Conservation (phyloP, 2,329 filamentous ascomycete genomes). For the Drechslera avenae region DNA sequence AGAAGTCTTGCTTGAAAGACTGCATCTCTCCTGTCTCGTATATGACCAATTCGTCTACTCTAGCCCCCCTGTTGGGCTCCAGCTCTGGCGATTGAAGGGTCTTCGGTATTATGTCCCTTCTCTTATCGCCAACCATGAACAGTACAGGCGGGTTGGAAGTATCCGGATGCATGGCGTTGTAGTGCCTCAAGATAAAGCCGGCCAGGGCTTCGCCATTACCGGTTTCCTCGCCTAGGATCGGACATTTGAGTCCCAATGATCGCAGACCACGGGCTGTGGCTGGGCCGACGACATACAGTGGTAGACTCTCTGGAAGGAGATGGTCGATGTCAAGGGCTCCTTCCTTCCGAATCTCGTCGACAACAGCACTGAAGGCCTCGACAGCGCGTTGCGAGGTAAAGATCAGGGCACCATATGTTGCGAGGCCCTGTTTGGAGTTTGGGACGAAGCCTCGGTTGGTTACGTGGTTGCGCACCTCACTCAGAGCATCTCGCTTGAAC, state of each 20-base stretch:
- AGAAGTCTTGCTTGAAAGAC: constrained; percentile 74
- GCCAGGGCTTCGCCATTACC: constrained; percentile 85
- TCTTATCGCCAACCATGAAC: constrained; percentile 88
- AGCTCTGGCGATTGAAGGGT: constrained; percentile 68
- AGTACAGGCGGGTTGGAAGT: constrained; percentile 66
- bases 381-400: constrained; percentile 86
- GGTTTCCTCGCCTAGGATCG: constrained; percentile 77
- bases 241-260: constrained; percentile 56
- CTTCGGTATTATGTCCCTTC: constrained; percentile 86
- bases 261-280: constrained; percentile 77
- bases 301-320: constrained; percentile 56
- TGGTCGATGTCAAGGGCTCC: constrained; percentile 29
- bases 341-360: constrained; percentile 59
- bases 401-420: constrained; percentile 73
- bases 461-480: constrained; percentile 60
- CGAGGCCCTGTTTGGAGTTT: constrained; percentile 20
- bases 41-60: constrained; percentile 78
- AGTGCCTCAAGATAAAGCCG: constrained; percentile 77
- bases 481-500: constrained; percentile 65
- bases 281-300: constrained; percentile 79
- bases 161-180: constrained; percentile 55
- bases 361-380: constrained; percentile 72
- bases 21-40: constrained; percentile 86
- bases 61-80: constrained; percentile 58
- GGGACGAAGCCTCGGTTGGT: constrained; percentile 48